A percentile compares a stretch with the other conserved stretches of the same genome.
Conservation (phyloP, 78 protist genomes). For the Anaeramoeba flamelloides region DNA sequence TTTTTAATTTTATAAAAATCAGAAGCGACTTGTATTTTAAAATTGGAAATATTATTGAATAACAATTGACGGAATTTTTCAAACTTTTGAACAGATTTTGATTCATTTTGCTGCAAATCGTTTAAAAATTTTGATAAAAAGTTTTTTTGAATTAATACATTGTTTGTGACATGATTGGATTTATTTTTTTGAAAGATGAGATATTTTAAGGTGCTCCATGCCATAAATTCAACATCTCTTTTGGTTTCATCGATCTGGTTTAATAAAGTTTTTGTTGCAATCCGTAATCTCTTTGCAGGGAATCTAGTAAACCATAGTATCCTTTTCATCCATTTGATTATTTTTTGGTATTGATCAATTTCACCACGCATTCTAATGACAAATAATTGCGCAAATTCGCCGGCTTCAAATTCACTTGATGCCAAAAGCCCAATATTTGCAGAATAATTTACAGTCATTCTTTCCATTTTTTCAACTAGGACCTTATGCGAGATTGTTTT, state of each 20-base stretch:
- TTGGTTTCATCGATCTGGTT: background rate
- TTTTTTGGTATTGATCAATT: background rate
- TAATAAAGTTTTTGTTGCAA: background rate
- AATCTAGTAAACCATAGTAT: background rate
- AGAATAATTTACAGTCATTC: background rate
- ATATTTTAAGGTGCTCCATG: background rate
- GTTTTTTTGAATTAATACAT: background rate
- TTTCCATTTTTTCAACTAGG: background rate
- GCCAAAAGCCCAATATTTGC: background rate
- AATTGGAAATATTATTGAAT: background rate
- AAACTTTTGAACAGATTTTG: background rate
- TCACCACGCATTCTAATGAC: background rate
- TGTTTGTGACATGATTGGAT: background rate
- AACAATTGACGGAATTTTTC: background rate
- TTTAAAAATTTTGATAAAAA: background rate
- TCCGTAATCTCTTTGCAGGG: background rate
- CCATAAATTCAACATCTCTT: background rate
- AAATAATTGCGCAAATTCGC: background rate
- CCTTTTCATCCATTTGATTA: background rate
- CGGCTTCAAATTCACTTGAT: background rate
- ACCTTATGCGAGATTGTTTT: background rate
- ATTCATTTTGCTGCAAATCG: background rate
- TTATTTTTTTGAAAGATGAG: background rate
- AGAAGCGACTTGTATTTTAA: background rate
- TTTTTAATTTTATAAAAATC: background rate